Evolutionary conservation across 441 rosid genomes (phyloP).

Genomic region (Euphorbia corollata): DNA sequence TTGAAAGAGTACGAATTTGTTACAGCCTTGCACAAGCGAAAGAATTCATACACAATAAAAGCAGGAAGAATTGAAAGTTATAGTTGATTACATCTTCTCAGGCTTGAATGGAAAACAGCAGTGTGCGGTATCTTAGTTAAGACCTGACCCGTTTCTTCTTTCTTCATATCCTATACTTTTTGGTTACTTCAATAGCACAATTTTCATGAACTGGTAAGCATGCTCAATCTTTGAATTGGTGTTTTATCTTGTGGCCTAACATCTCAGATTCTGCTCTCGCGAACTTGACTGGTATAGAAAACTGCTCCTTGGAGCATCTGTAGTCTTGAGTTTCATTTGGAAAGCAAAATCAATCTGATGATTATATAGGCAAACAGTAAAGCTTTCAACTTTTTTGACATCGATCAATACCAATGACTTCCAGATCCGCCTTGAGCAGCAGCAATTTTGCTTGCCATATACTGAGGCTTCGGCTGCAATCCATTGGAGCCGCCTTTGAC

Average conservation of each 20-base stretch:
- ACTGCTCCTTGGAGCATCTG: background rate
- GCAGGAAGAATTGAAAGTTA: background rate
- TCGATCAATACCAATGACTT: constrained; percentile 64
- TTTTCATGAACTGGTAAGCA: constrained; percentile 14
- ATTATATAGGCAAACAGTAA: too few relatives aligned
- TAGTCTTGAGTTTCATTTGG: constrained; percentile 11
- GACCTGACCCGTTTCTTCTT: too few relatives aligned
- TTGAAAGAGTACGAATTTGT: too few relatives aligned
- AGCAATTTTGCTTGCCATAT: constrained; percentile 69
- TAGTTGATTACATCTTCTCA: constrained; percentile 4
- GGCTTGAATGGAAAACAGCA: constrained; percentile 10
- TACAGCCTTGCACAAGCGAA: too few relatives aligned
- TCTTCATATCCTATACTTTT: too few relatives aligned
- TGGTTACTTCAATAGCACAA: constrained; percentile 16
- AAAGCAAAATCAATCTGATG: constrained; percentile 8
- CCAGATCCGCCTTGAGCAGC: constrained; percentile 73
- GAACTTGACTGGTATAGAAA: constrained; percentile 12
- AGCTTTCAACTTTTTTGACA: background rate
- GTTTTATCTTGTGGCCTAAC: constrained; percentile 19
- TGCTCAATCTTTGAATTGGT: constrained; percentile 23
- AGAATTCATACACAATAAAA: background rate
- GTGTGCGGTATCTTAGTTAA: constrained; percentile 2
- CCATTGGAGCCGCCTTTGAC: constrained; percentile 46
- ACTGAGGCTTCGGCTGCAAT: constrained; percentile 78
- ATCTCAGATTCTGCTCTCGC: too few relatives aligned